phyloP scores from a whole-genome alignment of 1,284 basidiomycete species.

The Rhodotorula sp. region DNA sequence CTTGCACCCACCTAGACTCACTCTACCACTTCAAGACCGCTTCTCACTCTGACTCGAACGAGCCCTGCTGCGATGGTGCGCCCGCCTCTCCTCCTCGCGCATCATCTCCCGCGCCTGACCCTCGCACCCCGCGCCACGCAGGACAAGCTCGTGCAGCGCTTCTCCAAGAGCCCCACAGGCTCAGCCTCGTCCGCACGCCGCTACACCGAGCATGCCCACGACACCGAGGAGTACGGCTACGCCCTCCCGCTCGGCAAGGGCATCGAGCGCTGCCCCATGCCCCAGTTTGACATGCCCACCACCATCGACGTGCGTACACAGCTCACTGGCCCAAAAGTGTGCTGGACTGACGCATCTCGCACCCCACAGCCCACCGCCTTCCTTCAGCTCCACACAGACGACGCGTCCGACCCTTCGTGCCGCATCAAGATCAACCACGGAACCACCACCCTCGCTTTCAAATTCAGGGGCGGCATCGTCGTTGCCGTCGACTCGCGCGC shows the following conservation, averaged over 20 bases:
- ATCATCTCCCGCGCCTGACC: neutral
- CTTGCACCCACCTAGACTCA: too few relatives aligned
- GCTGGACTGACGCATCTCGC: neutral
- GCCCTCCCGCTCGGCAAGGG: conserved; percentile 41
- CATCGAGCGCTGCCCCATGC: conserved; percentile 42
- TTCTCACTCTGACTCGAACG: neutral
- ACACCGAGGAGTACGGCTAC: conserved; percentile 35
- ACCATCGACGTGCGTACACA: conserved; percentile 26
- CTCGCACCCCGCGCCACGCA: neutral
- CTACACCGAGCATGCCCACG: conserved; percentile 1
- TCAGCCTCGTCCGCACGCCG: conserved; percentile 7
- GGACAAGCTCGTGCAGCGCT: conserved; percentile 40
- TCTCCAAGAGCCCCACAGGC: conserved; percentile 16
- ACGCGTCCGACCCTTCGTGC: conserved; percentile 82
- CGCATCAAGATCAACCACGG: conserved; percentile 98
- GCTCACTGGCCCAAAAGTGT: too few relatives aligned
- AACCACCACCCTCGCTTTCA: conserved; percentile 97
- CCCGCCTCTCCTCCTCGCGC: neutral
- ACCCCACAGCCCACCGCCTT: conserved; percentile 77
- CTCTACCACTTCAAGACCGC: too few relatives aligned
- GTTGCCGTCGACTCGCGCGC: conserved; percentile 97
- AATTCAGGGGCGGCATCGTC: conserved; percentile 94
- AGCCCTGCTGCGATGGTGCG: neutral
- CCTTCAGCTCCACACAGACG: conserved; percentile 85
- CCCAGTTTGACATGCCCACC: conserved; percentile 34